Base-by-base conservation (phyloP, 169 alveolate genomes). In the Cryptosporidium sp. region DNA sequence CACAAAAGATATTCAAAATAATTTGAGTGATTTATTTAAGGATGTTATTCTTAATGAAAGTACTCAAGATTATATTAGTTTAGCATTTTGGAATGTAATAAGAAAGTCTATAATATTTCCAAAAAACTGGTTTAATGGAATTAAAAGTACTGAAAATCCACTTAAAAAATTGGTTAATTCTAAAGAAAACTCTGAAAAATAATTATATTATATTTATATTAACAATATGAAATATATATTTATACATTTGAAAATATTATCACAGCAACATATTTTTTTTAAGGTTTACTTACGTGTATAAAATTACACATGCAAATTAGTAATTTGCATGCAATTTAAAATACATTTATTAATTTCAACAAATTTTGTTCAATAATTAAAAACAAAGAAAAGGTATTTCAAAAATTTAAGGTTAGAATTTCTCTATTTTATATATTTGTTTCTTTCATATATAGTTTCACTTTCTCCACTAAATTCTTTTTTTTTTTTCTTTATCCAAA, bases 41-140 rank as follows among this genome's bases (percentile, higher is more conserved):
- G 69, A 80, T 14, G 60, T 21, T 44, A 37, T 80, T 45, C 70
- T 42, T 10, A 62, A 65, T 37, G 75, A 35, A 6, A 65, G 60
- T 48, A 80, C 75, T 21, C 72, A 80, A 48, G 89, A 80, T n/a
- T 80, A 80, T 37, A 44, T 80, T 26, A 62, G 67, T 29, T 18
- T 80, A 29, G 89, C 89, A 42, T 61, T 80, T 42, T 80, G 89
- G 89, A 53, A 80, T 67, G 75, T 80, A 7, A 48, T 80, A 29
- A 37, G 56, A 62, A 62, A 80, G 16, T 80, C 72, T 26, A 12
- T 80, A 10, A 33, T 62, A 14, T 80, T 33, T 35, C 89, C 89
- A 21, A 80, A 44, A 42, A 44, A 62, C 52, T 80, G 89, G 89
- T 80, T 80, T 65, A 80, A 44, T 45, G 89, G 75, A 37, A 67